These are phyloP conservation scores for Phlebiopsis flavidoalba DNA, from an alignment of 768 basidiomycete genomes.

Conservation along the genomic window DNA sequence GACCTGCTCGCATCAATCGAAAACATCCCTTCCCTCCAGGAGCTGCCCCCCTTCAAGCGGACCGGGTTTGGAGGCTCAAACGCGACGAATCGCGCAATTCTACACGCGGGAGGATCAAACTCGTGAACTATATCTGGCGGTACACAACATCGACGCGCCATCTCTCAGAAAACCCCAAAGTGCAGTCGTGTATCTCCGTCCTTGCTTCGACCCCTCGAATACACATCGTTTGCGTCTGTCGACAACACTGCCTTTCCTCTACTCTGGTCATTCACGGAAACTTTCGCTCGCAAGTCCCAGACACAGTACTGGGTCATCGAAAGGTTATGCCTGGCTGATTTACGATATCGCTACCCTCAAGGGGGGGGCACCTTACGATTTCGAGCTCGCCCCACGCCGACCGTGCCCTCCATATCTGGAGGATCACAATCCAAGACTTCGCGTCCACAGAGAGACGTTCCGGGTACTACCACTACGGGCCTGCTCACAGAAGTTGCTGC, in stretches of 20 bases:
- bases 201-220: conserved; percentile 72
- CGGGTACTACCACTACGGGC: conserved; percentile 27
- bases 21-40: conserved; percentile 40
- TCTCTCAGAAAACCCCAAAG: conserved; percentile 58
- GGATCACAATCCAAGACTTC: conserved; percentile 30
- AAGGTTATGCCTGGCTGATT: conserved; percentile 75
- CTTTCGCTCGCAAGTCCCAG: conserved; percentile 30
- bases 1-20: conserved; percentile 41
- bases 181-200: conserved; percentile 62
- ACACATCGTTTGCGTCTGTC: conserved; percentile 77
- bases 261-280: conserved; percentile 75
- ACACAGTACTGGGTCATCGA: conserved; percentile 1
- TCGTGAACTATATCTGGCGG: conserved; percentile 59
- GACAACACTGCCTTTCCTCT: conserved; percentile 84
- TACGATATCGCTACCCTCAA: conserved; percentile 90
- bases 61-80: conserved; percentile 34
- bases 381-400: conserved; percentile 68
- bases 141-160: conserved; percentile 87
- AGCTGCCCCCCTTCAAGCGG: conserved; percentile 23
- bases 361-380: conserved; percentile 73
- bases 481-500: conserved; percentile 74
- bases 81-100: conserved; percentile 58
- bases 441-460: conserved; percentile 24
- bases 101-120: conserved; percentile 41
- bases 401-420: conserved; percentile 54